Base-by-base conservation (phyloP, 768 basidiomycete genomes). In the Leccinellum rugosiceps region DNA sequence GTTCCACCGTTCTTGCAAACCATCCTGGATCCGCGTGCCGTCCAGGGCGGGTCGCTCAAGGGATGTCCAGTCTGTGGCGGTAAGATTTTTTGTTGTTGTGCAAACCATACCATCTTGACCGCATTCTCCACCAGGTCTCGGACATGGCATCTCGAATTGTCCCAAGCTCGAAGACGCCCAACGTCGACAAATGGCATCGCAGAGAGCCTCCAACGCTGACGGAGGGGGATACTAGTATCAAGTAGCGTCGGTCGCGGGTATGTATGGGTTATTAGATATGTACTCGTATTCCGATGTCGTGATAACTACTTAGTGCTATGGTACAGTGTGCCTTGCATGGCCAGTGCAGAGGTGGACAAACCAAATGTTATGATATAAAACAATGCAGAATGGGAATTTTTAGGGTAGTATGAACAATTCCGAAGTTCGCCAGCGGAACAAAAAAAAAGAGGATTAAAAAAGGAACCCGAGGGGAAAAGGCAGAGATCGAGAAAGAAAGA, bases 31-130 rank as follows among this genome's bases (percentile, higher is more conserved):
- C 91, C 94, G 10, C 85, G 92, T 44, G 86, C 85, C 1, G 84
- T 81, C 1, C 87, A 90, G 67, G 90, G 90, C 17, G 89, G 85
- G 13, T 79, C 83, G 3, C 72, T 93, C 57, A 90, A 86, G 60
- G 94, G 95, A 17, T 99, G 97, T 75, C 88, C 93, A 1, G 93
- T 98, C 41, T 99, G 97, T 76, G 97, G 97, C 70, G 96, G 92
- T 87, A 68, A 52, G 78, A 17, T 19, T 14, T 8, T 46, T 35
- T 35, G 17, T 31, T 35, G 17, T 31, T n/a, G 35, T 9, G 35
- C 15, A 38, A 17, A 38, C 34, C 34, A 17, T 35, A 32, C 15
- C 1, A 3, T n/a, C 6, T 41, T 19, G 38, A 41, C n/a, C n/a
- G 2, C 38, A n/a, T 19, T 41, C 17, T n/a, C 4, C n/a, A 41